Percentiles rank a stretch among this genome's conserved stretches.
Conservation (phyloP, 2,329 filamentous ascomycete genomes). For the Botrytis aclada region DNA sequence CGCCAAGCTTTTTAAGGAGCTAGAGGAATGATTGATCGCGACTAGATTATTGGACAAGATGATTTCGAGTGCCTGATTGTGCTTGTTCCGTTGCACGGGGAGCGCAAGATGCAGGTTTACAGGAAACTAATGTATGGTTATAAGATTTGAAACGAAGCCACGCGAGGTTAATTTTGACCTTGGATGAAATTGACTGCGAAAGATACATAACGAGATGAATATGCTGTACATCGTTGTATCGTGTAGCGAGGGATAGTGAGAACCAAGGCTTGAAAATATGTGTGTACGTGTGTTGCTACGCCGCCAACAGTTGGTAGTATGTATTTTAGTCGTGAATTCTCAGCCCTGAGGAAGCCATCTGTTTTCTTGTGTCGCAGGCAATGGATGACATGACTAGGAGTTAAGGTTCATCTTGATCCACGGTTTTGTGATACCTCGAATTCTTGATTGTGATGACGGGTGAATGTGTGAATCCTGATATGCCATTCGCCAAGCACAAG, state of each 20-base stretch:
- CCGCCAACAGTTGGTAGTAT: conserved; percentile 3
- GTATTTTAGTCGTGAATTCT: not conserved
- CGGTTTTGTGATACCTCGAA: not conserved
- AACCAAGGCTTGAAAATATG: not conserved
- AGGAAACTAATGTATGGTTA: not conserved
- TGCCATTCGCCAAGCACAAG: not conserved
- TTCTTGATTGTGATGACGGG: not conserved
- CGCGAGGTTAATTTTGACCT: not conserved
- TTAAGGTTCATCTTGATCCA: not conserved
- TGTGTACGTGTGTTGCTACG: not conserved
- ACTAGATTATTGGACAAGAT: not conserved
- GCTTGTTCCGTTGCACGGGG: conserved; percentile 1
- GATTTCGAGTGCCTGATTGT: not conserved
- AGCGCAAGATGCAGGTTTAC: not conserved
- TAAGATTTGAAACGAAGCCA: conserved; percentile 1
- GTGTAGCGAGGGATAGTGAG: not conserved
- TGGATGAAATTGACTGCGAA: not conserved
- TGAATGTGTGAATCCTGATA: not conserved
- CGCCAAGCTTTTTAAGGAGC: not conserved
- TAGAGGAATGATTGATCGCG: not conserved
- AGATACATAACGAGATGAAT: not conserved
- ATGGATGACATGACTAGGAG: not conserved
- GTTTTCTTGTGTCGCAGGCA: not conserved
- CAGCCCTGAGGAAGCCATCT: not conserved
- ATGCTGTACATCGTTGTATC: not conserved